These are phyloP conservation scores for Quercus suber DNA, from an alignment of 306 rosid genomes.

Conservation along the genomic window DNA sequence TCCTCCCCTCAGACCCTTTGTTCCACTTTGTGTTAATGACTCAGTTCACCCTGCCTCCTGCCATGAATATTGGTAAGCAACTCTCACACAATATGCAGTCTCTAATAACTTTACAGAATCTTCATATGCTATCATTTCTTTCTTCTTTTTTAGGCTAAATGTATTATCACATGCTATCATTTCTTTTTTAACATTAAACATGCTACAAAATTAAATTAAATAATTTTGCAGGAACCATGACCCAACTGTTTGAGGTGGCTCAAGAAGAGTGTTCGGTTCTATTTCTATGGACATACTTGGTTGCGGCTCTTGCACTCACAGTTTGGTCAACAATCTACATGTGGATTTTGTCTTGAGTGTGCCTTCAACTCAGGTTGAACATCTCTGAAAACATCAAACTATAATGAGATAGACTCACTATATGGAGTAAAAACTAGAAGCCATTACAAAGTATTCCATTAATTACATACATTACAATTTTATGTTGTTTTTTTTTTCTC, in stretches of 20 bases:
- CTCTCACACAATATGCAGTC: background rate
- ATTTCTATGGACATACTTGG: slow-evolving; percentile 72
- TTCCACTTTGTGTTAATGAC: slow-evolving; percentile 64
- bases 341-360: slow-evolving; percentile 50
- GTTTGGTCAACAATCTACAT: slow-evolving; percentile 76
- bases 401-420: background rate
- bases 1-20: slow-evolving; percentile 67
- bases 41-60: slow-evolving; percentile 90
- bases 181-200: background rate
- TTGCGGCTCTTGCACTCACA: slow-evolving; percentile 67
- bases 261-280: slow-evolving; percentile 90
- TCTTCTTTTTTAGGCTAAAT: too few relatives aligned
- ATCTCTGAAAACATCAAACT: background rate
- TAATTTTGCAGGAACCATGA: slow-evolving; percentile 65
- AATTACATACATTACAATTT: background rate
- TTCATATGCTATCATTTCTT: too few relatives aligned
- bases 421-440: background rate
- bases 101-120: background rate
- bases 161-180: background rate
- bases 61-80: slow-evolving; percentile 77
- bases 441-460: background rate
- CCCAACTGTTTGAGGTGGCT: slow-evolving; percentile 78
- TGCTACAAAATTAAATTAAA: background rate
- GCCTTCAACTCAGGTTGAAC: background rate
- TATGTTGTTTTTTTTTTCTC: background rate